Evolutionary conservation across 192 early-diverging fungal species (phyloP).

Genomic region (Anaeromyces robustus): DNA sequence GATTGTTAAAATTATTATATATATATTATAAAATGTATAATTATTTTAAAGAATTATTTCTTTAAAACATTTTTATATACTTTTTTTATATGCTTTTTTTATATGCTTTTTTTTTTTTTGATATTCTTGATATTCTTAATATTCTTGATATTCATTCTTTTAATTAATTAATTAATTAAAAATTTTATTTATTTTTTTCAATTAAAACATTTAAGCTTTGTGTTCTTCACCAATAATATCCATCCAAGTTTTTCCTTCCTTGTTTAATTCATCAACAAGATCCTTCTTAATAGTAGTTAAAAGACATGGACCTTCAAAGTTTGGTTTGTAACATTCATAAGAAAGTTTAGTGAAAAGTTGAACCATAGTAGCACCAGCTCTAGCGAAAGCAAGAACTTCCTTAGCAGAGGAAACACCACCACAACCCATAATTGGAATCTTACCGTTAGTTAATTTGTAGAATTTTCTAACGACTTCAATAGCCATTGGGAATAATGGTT

Average conservation of each 20-base stretch:
- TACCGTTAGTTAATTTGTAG: slow-evolving; percentile 57
- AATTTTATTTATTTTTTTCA: too few relatives aligned
- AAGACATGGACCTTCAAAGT: slow-evolving; percentile 53
- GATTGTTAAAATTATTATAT: too few relatives aligned
- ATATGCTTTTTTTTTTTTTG: too few relatives aligned
- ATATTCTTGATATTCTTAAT: too few relatives aligned
- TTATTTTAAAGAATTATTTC: too few relatives aligned
- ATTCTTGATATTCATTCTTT: too few relatives aligned
- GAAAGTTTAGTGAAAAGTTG: slow-evolving; percentile 70
- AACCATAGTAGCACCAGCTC: slow-evolving; percentile 64
- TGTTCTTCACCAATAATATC: slow-evolving; percentile 22
- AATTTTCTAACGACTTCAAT: slow-evolving; percentile 40
- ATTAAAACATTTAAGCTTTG: not conserved
- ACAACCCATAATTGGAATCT: slow-evolving; percentile 71
- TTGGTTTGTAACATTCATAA: slow-evolving; percentile 9
- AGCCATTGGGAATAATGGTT: slow-evolving; percentile 52
- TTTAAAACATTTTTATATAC: too few relatives aligned
- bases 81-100: too few relatives aligned
- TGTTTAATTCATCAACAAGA: slow-evolving; percentile 42
- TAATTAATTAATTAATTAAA: too few relatives aligned
- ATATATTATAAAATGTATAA: too few relatives aligned
- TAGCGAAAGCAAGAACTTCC: slow-evolving; percentile 64
- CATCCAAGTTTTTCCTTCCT: slow-evolving; percentile 52
- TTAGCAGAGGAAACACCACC: slow-evolving; percentile 63
- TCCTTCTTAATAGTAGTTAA: slow-evolving; percentile 64